Conservation (phyloP, 768 basidiomycete genomes). For the Suillus subalutaceus region DNA sequence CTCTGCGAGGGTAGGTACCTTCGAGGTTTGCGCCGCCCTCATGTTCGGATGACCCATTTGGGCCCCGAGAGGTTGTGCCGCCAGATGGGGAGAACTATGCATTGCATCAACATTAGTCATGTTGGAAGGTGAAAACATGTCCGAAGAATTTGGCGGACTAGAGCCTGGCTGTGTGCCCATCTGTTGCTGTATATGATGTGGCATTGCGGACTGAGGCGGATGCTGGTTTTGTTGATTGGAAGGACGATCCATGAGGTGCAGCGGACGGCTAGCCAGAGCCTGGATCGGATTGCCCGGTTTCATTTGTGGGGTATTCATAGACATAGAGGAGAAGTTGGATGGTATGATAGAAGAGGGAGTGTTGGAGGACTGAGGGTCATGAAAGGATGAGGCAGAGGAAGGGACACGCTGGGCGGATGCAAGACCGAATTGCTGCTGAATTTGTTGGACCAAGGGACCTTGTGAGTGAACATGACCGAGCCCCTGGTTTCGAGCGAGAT, state of each 20-base stretch:
- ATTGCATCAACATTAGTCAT: constrained; percentile 46
- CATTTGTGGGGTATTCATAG: constrained; percentile 40
- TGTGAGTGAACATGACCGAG: constrained; percentile 43
- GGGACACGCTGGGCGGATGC: constrained; percentile 38
- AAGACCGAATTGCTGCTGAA: constrained; percentile 47
- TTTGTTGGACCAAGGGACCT: constrained; percentile 37
- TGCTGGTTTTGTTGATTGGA: constrained; percentile 50
- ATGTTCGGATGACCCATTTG: constrained; percentile 27
- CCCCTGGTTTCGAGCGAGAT: constrained; percentile 45
- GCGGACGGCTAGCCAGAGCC: constrained; percentile 41
- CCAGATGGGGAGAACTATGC: constrained; percentile 51
- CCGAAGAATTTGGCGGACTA: constrained; percentile 42
- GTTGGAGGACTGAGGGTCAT: constrained; percentile 37
- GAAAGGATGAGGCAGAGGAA: constrained; percentile 37
- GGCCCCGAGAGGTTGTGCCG: constrained; percentile 24
- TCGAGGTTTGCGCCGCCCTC: constrained; percentile 16
- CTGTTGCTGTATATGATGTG: constrained; percentile 40
- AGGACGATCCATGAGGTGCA: constrained; percentile 49
- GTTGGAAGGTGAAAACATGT: constrained; percentile 52
- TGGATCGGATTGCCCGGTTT: constrained; percentile 26
- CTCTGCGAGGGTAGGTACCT: constrained; percentile 22
- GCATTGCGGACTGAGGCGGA: constrained; percentile 33
- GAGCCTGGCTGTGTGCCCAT: constrained; percentile 38
- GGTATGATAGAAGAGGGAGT: constrained; percentile 33
- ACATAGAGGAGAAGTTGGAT: constrained; percentile 42